phyloP scores from a whole-genome alignment of 169 alveolate species.

The Plasmodium coatneyi region DNA sequence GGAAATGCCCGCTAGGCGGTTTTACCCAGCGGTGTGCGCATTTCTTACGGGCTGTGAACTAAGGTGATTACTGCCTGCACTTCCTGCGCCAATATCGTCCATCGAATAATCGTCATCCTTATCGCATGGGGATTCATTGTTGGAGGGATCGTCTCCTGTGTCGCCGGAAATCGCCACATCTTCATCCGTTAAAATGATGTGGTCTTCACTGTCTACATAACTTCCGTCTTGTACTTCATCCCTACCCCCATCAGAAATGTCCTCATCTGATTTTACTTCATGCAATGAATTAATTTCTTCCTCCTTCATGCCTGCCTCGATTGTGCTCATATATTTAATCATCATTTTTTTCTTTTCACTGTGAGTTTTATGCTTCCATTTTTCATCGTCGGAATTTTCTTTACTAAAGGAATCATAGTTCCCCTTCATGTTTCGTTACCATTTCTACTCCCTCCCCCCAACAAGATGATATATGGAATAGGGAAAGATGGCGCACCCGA shows the following conservation, averaged over 20 bases:
- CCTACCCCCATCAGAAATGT: not conserved
- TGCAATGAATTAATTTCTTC: not conserved
- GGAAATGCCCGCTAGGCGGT: not conserved
- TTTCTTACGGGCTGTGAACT: conserved; percentile 16
- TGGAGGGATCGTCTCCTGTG: not conserved
- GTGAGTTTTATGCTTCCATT: conserved; percentile 1
- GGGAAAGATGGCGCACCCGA: not conserved
- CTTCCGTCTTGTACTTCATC: conserved; percentile 8
- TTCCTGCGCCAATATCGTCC: not conserved
- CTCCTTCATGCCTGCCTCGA: conserved; percentile 38
- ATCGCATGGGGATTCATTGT: not conserved
- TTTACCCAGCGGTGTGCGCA: not conserved
- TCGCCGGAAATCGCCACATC: not conserved
- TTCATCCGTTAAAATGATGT: conserved; percentile 26
- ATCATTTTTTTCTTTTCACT: conserved; percentile 36
- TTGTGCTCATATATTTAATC: conserved; percentile 22
- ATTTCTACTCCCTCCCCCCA: not conserved
- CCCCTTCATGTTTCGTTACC: conserved; percentile 9
- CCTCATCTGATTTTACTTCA: not conserved
- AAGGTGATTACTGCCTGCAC: not conserved
- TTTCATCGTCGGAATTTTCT: conserved; percentile 9
- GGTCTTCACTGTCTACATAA: conserved; percentile 52
- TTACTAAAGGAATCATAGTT: conserved; percentile 7
- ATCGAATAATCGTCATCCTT: not conserved
- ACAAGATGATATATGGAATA: not conserved